Evolutionary conservation across 371 early-diverging fungal species (phyloP).

Genomic region (Mortierella sp.): DNA sequence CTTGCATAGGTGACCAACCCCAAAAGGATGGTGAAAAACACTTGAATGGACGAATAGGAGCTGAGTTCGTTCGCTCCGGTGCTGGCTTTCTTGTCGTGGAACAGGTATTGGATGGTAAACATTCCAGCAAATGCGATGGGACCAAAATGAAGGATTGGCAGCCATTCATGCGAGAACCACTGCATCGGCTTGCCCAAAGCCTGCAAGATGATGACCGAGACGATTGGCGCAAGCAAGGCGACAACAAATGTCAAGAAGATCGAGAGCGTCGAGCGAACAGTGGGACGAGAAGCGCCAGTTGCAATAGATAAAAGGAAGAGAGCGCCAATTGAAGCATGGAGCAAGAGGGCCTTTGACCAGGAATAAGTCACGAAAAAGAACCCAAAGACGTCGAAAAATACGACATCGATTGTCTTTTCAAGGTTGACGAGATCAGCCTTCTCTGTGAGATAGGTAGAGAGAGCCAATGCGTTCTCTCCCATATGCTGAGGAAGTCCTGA

Average conservation of each 20-base stretch:
- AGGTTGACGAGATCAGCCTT: slow-evolving; percentile 58
- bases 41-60: slow-evolving; percentile 22
- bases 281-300: slow-evolving; percentile 28
- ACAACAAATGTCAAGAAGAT: slow-evolving; percentile 56
- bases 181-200: slow-evolving; percentile 64
- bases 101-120: slow-evolving; percentile 58
- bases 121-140: slow-evolving; percentile 60
- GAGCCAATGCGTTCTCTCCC: slow-evolving; percentile 73
- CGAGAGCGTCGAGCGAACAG: slow-evolving; percentile 33
- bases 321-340: slow-evolving; percentile 36
- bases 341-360: slow-evolving; percentile 61
- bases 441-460: slow-evolving; percentile 64
- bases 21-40: slow-evolving; percentile 21
- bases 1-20: slow-evolving; percentile 2
- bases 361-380: slow-evolving; percentile 68
- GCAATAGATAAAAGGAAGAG: slow-evolving; percentile 19
- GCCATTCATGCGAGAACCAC: slow-evolving; percentile 76
- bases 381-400: slow-evolving; percentile 77
- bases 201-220: slow-evolving; percentile 54
- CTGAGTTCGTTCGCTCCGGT: slow-evolving; percentile 31
- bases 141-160: slow-evolving; percentile 62
- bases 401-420: slow-evolving; percentile 61
- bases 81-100: slow-evolving; percentile 21
- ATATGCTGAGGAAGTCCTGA: slow-evolving; percentile 76
- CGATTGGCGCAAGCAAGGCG: slow-evolving; percentile 55